Evolutionary conservation across 169 alveolate species (phyloP).

Genomic region (Plasmodium ovale): DNA sequence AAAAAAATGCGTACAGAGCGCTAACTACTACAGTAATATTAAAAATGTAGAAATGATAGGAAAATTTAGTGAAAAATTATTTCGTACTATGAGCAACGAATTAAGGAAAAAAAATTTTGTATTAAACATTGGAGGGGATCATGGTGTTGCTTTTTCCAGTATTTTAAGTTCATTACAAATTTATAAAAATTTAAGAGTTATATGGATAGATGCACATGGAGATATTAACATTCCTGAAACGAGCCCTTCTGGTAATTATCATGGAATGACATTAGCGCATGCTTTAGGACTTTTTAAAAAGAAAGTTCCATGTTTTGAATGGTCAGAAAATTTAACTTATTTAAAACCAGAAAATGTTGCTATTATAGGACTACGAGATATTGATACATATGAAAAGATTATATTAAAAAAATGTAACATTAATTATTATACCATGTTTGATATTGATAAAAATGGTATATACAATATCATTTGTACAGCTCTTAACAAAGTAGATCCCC

Average conservation of each 20-base stretch:
- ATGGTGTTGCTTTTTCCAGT: constrained; percentile 80
- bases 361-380: constrained; percentile 78
- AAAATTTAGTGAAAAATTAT: constrained; percentile 36
- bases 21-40: constrained; percentile 36
- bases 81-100: constrained; percentile 32
- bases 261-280: constrained; percentile 84
- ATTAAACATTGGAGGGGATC: constrained; percentile 84
- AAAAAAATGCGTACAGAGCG: neutral
- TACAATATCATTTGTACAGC: constrained; percentile 73
- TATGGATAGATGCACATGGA: constrained; percentile 88
- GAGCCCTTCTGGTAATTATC: constrained; percentile 80
- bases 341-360: constrained; percentile 71
- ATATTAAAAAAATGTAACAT: constrained; percentile 59
- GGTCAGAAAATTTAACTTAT: constrained; percentile 59
- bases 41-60: constrained; percentile 32
- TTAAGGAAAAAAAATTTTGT: constrained; percentile 71
- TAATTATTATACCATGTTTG: constrained; percentile 74
- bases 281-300: constrained; percentile 78
- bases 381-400: constrained; percentile 76
- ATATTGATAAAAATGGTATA: constrained; percentile 77
- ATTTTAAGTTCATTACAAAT: constrained; percentile 70
- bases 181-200: constrained; percentile 72
- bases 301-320: constrained; percentile 75
- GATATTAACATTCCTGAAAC: constrained; percentile 83
- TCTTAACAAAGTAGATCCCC: constrained; percentile 74